These are phyloP conservation scores for Vaccinium vitisidaea DNA, from an alignment of 148 eudicot species.

Conservation along the genomic window DNA sequence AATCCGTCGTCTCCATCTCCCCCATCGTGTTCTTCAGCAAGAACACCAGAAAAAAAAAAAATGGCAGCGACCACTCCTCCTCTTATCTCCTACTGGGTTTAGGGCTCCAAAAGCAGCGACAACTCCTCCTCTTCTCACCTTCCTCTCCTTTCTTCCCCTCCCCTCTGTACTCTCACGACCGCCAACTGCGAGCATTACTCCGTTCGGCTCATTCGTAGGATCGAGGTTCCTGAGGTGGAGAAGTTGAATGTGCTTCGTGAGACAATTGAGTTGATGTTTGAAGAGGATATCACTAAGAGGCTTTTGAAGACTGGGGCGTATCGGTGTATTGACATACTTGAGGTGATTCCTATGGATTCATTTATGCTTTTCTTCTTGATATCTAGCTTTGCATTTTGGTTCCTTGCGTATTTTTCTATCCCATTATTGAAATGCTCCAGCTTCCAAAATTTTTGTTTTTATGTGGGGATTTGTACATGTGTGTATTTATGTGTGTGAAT, in stretches of 20 bases:
- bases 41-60: no score
- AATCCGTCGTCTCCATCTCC: no score
- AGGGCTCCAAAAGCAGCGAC: no score
- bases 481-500: background rate
- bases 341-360: slow-evolving; percentile 39
- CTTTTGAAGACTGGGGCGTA: slow-evolving; percentile 62
- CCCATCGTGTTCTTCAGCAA: no score
- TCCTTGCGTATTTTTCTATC: background rate
- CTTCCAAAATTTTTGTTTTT: background rate
- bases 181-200: no score
- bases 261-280: slow-evolving; percentile 91
- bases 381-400: background rate
- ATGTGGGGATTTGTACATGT: background rate
- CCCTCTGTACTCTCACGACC: no score
- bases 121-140: no score
- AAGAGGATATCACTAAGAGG: slow-evolving; percentile 49
- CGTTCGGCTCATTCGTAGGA: slow-evolving; percentile 34
- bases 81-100: no score
- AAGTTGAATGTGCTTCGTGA: slow-evolving; percentile 71
- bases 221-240: slow-evolving; percentile 87
- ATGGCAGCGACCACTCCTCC: no score
- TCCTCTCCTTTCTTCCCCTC: no score
- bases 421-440: background rate
- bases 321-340: slow-evolving; percentile 74
- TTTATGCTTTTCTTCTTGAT: background rate